phyloP scores from a whole-genome alignment of 768 basidiomycete genomes.

The Hypholoma sublateritium region DNA sequence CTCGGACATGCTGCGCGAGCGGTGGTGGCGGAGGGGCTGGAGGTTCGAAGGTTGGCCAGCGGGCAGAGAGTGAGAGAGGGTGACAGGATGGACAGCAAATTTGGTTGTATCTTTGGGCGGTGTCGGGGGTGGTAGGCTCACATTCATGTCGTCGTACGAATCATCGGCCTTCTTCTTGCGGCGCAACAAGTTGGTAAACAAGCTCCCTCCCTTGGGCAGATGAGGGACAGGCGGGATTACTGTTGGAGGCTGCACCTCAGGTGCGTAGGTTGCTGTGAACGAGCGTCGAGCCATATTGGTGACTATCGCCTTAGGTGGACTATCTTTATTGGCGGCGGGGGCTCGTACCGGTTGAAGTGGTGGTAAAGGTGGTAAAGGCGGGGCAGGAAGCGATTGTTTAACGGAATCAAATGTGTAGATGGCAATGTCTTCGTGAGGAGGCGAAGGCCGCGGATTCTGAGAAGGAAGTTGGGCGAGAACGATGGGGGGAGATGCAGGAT shows the following conservation, averaged over 20 bases:
- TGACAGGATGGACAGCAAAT: slow-evolving; percentile 18
- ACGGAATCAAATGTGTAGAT: not conserved
- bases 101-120: slow-evolving; percentile 44
- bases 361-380: not conserved
- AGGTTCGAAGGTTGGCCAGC: slow-evolving; percentile 1
- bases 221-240: slow-evolving; percentile 17
- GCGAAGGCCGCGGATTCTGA: not conserved
- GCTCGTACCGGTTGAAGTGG: slow-evolving; percentile 20
- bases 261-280: slow-evolving; percentile 32
- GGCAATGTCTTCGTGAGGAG: slow-evolving; percentile 7
- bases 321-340: not conserved
- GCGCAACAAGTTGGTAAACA: slow-evolving; percentile 36
- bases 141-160: slow-evolving; percentile 22
- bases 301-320: slow-evolving; percentile 14
- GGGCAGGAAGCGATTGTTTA: slow-evolving; percentile 4
- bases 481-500: slow-evolving; percentile 6
- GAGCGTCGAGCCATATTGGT: slow-evolving; percentile 28
- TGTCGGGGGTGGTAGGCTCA: slow-evolving; percentile 35
- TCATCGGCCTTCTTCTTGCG: slow-evolving; percentile 37
- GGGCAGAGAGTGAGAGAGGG: slow-evolving; percentile 17
- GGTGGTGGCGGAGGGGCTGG: slow-evolving; percentile 19
- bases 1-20: slow-evolving; percentile 39
- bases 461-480: slow-evolving; percentile 7
- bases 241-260: slow-evolving; percentile 19
- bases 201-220: slow-evolving; percentile 27